Percentiles rank a stretch among this genome's conserved stretches.
phyloP scores from a whole-genome alignment of 495 filamentous ascomycete genomes.

The Penicillium nucicola region DNA sequence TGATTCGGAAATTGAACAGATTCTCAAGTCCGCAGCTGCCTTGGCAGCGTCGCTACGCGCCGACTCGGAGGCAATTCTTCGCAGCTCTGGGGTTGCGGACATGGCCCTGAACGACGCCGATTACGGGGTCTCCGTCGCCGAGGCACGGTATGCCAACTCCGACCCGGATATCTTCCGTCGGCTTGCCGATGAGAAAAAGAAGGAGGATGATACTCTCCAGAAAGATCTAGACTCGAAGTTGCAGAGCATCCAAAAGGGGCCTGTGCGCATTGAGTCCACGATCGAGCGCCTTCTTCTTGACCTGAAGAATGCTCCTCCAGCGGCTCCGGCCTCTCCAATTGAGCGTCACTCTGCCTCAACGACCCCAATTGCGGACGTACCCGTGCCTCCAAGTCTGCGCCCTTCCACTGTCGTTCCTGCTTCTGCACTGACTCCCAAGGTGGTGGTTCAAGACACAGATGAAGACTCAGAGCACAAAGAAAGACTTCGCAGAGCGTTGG shows the following conservation, averaged over 20 bases:
- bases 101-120: constrained; percentile 51
- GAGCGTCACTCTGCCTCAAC: constrained; percentile 5
- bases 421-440: constrained; percentile 7
- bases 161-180: constrained; percentile 42
- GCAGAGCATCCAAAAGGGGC: constrained; percentile 44
- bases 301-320: constrained; percentile 27
- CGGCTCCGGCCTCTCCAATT: constrained; percentile 4
- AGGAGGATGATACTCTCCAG: constrained; percentile 50
- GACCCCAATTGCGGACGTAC: constrained; percentile 14
- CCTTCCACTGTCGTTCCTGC: constrained; percentile 14
- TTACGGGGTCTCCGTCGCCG: constrained; percentile 51
- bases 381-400: constrained; percentile 15
- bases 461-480: constrained; percentile 41
- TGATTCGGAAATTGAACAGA: constrained; percentile 42
- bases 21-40: constrained; percentile 41
- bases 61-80: constrained; percentile 50
- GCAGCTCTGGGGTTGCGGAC: constrained; percentile 46
- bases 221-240: constrained; percentile 44
- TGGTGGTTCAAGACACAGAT: constrained; percentile 6
- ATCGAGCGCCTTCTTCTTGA: constrained; percentile 30
- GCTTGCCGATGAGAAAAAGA: constrained; percentile 47
- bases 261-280: constrained; percentile 29
- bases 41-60: constrained; percentile 40
- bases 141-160: constrained; percentile 45
- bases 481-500: constrained; percentile 44